phyloP scores from a whole-genome alignment of 192 early-diverging fungal species.

The Entomortierella beljakovae region DNA sequence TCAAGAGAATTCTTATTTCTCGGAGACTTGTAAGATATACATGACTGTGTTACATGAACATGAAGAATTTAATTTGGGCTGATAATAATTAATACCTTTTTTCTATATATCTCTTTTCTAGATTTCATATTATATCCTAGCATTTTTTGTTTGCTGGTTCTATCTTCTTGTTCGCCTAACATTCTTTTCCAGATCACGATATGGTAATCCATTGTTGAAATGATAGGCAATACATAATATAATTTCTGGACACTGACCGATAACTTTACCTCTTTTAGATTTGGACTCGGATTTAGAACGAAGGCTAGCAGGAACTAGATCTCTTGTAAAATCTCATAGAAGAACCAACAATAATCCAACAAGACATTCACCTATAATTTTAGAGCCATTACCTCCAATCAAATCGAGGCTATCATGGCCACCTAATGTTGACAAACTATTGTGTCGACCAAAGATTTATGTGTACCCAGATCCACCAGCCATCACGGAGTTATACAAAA shows the following conservation, averaged over 20 bases:
- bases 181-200: slow-evolving; percentile 11
- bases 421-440: slow-evolving; percentile 11
- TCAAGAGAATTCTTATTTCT: slow-evolving; percentile 5
- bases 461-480: slow-evolving; percentile 12
- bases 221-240: not conserved
- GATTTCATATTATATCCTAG: slow-evolving; percentile 8
- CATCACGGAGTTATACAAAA: slow-evolving; percentile 20
- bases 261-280: not conserved
- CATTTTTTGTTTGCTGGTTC: slow-evolving; percentile 9
- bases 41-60: not conserved
- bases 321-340: not conserved
- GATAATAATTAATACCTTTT: not conserved
- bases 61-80: not conserved
- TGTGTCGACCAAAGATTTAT: slow-evolving; percentile 26
- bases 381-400: slow-evolving; percentile 8
- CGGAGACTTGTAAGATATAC: slow-evolving; percentile 2
- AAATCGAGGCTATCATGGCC: slow-evolving; percentile 30
- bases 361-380: not conserved
- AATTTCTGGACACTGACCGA: not conserved
- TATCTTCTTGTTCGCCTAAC: slow-evolving; percentile 11
- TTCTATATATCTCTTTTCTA: not conserved
- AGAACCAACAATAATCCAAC: slow-evolving; percentile 11
- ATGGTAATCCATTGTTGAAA: slow-evolving; percentile 6
- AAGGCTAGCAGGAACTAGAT: slow-evolving; percentile 1
- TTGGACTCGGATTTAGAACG: slow-evolving; percentile 13